These are phyloP conservation scores for Avena sativa DNA, from an alignment of 176 grass and related monocot genomes.

Conservation along the genomic window DNA sequence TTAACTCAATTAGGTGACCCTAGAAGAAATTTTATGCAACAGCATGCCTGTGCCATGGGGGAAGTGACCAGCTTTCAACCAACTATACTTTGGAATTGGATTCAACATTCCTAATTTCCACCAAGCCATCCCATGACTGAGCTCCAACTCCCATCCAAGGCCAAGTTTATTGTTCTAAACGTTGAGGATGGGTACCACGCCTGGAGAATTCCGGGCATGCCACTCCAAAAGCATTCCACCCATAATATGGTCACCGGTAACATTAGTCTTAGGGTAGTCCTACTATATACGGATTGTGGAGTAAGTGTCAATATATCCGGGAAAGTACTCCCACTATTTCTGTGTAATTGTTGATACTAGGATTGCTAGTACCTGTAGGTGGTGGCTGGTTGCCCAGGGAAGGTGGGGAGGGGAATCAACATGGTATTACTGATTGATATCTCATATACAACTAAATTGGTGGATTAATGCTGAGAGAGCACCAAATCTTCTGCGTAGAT, in stretches of 20 bases:
- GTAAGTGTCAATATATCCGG: not conserved
- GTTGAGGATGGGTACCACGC: not conserved
- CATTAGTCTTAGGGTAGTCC: not conserved
- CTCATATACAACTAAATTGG: not conserved
- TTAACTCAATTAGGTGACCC: no score
- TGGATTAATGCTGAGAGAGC: not conserved
- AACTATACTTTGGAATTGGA: no score
- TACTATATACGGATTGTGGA: not conserved
- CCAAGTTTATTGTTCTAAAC: not conserved
- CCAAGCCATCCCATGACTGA: no score
- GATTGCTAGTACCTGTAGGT: not conserved
- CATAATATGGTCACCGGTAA: not conserved
- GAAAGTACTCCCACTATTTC: no score
- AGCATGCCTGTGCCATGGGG: no score
- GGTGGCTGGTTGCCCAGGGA: no score
- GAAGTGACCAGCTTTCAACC: no score
- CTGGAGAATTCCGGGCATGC: not conserved
- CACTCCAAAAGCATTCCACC: not conserved
- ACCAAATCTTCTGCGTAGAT: not conserved
- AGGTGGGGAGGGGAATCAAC: not conserved
- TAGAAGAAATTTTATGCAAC: no score
- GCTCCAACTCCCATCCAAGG: not conserved
- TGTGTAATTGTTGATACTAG: not conserved
- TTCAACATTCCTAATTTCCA: no score
- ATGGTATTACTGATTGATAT: not conserved